Evolutionary conservation across 2,329 filamentous ascomycete genomes (phyloP), one percentile per base, ranked within the genome.

Genomic region (Trichoderma guizhouense): DNA sequence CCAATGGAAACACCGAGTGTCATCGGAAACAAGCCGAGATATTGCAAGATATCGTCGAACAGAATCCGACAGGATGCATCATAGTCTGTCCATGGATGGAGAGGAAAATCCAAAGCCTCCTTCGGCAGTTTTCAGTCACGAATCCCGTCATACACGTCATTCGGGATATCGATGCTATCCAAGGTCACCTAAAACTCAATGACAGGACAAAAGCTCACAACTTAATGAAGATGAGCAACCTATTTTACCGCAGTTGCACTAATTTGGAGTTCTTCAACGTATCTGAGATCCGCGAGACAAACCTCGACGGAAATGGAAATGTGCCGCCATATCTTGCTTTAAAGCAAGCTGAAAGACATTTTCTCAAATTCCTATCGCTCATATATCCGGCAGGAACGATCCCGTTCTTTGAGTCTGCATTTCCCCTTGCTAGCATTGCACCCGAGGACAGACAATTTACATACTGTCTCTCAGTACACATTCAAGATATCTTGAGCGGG

Each of bases 81-180:
- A 69, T 69, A 12, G 53, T 69, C 15, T 69, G 66, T n/a, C 66
- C 66, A 7, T 69, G 66, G 66, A 69, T 69, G 66, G 66, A 69
- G n/a, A 62, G 66, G 36, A 69, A 53, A 24, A n/a, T 62, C n/a
- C 66, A 69, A 11, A 24, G 28, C 21, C 66, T 69, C 3, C 66
- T 69, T 28, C 28, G 39, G 3, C 57, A 36, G 36, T 69, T 69
- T 69, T n/a, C 66, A 62, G 57, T 15, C n/a, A 69, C 66, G 21
- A 69, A 69, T 12, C 66, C 66, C 7, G 66, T 62, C 5, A 51
- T 69, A 6, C 66, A 69, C 21, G 57, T 69, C 21, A 39, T 69
- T 28, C 66, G 66, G 9, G 57, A 69, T 21, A 28, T 36, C 1
- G 66, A 36, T 69, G 66, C 66, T 28, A 62, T 69, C 18, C 55